Percentiles rank a stretch among this genome's conserved stretches.
Evolutionary conservation across 306 rosid genomes (phyloP).

Genomic region (Lathyrus aphaca): DNA sequence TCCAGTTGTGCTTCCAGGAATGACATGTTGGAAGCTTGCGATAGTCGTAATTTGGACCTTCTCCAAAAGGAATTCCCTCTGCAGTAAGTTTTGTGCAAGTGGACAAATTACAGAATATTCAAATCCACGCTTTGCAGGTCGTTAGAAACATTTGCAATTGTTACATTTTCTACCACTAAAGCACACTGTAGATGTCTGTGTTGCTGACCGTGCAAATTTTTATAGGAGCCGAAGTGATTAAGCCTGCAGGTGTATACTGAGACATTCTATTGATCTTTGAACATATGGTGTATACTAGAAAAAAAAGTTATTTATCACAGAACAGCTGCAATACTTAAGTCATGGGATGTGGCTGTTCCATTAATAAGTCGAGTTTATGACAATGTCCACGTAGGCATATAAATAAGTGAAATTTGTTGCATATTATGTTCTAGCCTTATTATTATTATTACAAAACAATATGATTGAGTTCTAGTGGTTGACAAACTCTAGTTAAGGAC

Average conservation of each 20-base stretch:
- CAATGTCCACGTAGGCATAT: slow-evolving; percentile 12
- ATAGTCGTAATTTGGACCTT: slow-evolving; percentile 82
- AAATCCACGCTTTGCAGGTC: slow-evolving; percentile 7
- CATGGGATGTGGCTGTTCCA: slow-evolving; percentile 17
- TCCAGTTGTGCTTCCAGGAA: slow-evolving; percentile 95
- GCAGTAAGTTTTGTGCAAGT: slow-evolving; percentile 36
- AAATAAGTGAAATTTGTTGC: slow-evolving; percentile 4
- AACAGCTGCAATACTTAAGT: slow-evolving; percentile 25
- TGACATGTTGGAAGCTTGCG: slow-evolving; percentile 96
- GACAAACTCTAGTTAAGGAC: background rate
- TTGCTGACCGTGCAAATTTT: slow-evolving; percentile 17
- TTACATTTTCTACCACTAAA: slow-evolving; percentile 25
- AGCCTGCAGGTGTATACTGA: slow-evolving; percentile 33
- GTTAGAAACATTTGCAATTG: background rate
- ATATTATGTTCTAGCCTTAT: slow-evolving; percentile 29
- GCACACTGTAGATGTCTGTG: slow-evolving; percentile 14
- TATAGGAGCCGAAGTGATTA: slow-evolving; percentile 20
- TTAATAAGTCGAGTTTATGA: slow-evolving; percentile 16
- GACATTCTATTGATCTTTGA: slow-evolving; percentile 19
- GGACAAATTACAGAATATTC: slow-evolving; percentile 28
- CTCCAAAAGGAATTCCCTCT: slow-evolving; percentile 97
- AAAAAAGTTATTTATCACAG: slow-evolving; percentile 21
- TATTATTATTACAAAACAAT: background rate
- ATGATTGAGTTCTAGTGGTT: background rate
- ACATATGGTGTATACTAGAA: slow-evolving; percentile 30